Evolutionary conservation across 352 stramenopile genomes (phyloP).

Genomic region (Phytophthora meadii): DNA sequence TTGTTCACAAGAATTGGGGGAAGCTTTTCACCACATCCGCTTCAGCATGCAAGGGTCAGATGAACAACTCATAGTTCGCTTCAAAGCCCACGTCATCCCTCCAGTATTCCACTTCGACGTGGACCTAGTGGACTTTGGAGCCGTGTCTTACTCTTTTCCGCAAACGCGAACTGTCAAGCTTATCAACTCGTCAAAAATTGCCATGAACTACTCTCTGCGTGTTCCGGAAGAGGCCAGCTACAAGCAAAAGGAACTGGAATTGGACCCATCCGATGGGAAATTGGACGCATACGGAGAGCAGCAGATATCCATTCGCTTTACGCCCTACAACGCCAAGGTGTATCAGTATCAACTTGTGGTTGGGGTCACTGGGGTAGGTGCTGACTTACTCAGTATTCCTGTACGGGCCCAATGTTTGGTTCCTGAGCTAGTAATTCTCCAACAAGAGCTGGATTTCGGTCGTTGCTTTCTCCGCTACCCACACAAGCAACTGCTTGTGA

Average conservation of each 20-base stretch:
- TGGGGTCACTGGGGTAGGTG: constrained; percentile 91
- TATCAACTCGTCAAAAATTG: constrained; percentile 94
- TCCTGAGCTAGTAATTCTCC: constrained; percentile 70
- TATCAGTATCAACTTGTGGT: constrained; percentile 94
- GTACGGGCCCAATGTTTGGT: constrained; percentile 91
- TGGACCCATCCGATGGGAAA: constrained; percentile 77
- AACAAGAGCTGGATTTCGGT: constrained; percentile 89
- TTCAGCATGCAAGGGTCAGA: constrained; percentile 91
- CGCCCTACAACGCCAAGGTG: constrained; percentile 86
- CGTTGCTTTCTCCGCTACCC: constrained; percentile 93
- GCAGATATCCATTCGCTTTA: constrained; percentile 88
- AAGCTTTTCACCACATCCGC: constrained; percentile 85
- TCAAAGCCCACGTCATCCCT: constrained; percentile 92
- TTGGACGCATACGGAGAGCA: constrained; percentile 86
- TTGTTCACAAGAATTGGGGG: constrained; percentile 84
- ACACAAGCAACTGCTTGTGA: constrained; percentile 84
- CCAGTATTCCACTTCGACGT: constrained; percentile 94
- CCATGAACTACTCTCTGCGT: constrained; percentile 89
- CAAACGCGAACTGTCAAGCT: constrained; percentile 82
- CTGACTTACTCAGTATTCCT: constrained; percentile 90
- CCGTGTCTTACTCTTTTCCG: constrained; percentile 92
- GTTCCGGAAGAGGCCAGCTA: constrained; percentile 94
- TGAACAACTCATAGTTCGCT: constrained; percentile 77
- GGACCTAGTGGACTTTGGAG: constrained; percentile 92
- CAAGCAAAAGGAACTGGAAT: constrained; percentile 90